Evolutionary conservation across 2,329 filamentous ascomycete species (phyloP), one percentile per base, ranked within the genome.

Genomic region (Penicillium sp.): DNA sequence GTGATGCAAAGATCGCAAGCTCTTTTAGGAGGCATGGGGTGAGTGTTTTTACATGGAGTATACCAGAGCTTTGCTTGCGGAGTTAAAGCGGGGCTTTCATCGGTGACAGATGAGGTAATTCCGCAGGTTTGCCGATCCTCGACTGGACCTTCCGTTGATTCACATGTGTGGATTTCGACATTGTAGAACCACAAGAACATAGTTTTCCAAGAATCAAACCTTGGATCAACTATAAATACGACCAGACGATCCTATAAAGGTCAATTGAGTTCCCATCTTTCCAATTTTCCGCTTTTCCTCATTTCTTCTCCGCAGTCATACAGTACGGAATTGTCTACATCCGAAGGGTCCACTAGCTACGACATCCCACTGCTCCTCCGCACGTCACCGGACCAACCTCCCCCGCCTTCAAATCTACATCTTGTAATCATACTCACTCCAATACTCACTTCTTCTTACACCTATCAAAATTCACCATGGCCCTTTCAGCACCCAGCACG

Each of bases 1-100:
- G 62, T 61, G 39, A 71, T 72, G 26, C 67, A 72, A 26, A 50
- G 57, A 59, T 72, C 69, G 46, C 69, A 71, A 43, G 69, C 69
- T 58, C 67, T 60, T 65, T 70, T 72, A 23, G 63, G 64, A 37
- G 64, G 52, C 57, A 58, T 58, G 47, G 27, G 33, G 29, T 13
- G 13, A 14, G 2, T 42, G n/a, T 39, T 6, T 16, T 10, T 7
- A 19, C 9, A 39, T 37, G 3, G 35, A 37, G 11, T 39, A 39
- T 19, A n/a, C n/a, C 9, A 2, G 13, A 37, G 14, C 33, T n/a
- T 37, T n/a, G 33, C 9, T 37, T 39, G 26, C 35, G 25, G 21
- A 26, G 31, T 26, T 21, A 23, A n/a, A 13, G 48, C 48, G 49
- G 49, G 49, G 49, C 33, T 29, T 21, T 31, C 25, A 19, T 48